phyloP scores from a whole-genome alignment of 2,329 filamentous ascomycete genomes.

The Parafenestella ontariensis region DNA sequence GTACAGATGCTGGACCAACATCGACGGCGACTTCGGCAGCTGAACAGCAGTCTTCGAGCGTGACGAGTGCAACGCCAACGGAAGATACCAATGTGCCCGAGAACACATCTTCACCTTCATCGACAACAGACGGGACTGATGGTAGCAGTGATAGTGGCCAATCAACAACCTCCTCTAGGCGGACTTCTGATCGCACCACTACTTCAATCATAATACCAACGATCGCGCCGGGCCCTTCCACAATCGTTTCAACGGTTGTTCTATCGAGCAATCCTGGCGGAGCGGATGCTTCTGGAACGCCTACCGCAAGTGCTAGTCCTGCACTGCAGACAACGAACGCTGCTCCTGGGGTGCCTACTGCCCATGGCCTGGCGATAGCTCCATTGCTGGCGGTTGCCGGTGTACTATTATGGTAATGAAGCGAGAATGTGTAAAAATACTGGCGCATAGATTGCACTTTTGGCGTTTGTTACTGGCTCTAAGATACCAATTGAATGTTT shows the following conservation, averaged over 20 bases:
- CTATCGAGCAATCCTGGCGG: slow-evolving; percentile 4
- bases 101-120: background rate
- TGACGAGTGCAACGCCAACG: slow-evolving; percentile 1
- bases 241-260: slow-evolving; percentile 5
- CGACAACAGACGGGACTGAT: background rate
- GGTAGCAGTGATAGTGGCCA: background rate
- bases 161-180: background rate
- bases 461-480: background rate
- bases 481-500: background rate
- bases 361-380: background rate
- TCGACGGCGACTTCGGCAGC: background rate
- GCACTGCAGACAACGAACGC: slow-evolving; percentile 23
- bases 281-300: slow-evolving; percentile 1
- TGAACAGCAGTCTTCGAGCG: background rate
- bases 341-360: slow-evolving; percentile 1
- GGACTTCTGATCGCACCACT: background rate
- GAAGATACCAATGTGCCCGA: background rate
- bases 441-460: background rate
- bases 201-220: slow-evolving; percentile 3
- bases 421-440: background rate
- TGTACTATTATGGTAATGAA: slow-evolving; percentile 5
- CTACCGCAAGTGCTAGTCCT: slow-evolving; percentile 7
- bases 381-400: slow-evolving; percentile 3
- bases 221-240: background rate
- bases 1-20: background rate